phyloP scores from a whole-genome alignment of 371 early-diverging fungal species.

The Fennellomyces sp. region DNA sequence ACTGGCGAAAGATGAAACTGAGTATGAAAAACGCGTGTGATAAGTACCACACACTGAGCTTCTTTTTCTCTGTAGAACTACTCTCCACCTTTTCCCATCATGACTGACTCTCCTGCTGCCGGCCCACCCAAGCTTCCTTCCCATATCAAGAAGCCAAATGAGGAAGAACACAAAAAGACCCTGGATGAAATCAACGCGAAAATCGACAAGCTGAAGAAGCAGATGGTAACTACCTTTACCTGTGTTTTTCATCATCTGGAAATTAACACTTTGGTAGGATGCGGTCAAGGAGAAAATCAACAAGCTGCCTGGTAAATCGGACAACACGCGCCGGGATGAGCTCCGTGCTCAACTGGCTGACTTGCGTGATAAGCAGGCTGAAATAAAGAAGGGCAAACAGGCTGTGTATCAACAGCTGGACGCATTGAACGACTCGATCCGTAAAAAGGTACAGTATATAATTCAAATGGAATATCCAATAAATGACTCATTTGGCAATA shows the following conservation, averaged over 20 bases:
- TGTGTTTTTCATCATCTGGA: no score
- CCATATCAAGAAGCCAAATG: conserved; percentile 55
- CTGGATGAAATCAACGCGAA: conserved; percentile 52
- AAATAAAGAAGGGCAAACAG: conserved; percentile 55
- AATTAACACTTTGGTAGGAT: conserved; percentile 36
- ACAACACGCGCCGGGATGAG: conserved; percentile 56
- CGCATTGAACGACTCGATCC: conserved; percentile 39
- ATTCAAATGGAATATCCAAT: not conserved
- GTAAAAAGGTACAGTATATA: conserved; percentile 21
- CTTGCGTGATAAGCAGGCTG: conserved; percentile 63
- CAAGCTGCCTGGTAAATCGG: conserved; percentile 41
- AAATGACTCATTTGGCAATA: no score
- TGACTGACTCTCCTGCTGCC: conserved; percentile 17
- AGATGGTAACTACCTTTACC: no score
- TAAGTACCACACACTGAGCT: not conserved
- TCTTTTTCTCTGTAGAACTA: not conserved
- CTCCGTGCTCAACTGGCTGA: conserved; percentile 64
- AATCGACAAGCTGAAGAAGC: conserved; percentile 61
- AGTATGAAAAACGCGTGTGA: not conserved
- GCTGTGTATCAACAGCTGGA: conserved; percentile 65
- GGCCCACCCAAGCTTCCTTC: conserved; percentile 37
- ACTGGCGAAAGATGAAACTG: no score
- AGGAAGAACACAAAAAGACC: conserved; percentile 47
- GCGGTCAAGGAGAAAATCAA: conserved; percentile 46
- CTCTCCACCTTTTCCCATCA: conserved; percentile 8